Conservation (phyloP, 805 yeast species). For the Monosporozyma servazzii region DNA sequence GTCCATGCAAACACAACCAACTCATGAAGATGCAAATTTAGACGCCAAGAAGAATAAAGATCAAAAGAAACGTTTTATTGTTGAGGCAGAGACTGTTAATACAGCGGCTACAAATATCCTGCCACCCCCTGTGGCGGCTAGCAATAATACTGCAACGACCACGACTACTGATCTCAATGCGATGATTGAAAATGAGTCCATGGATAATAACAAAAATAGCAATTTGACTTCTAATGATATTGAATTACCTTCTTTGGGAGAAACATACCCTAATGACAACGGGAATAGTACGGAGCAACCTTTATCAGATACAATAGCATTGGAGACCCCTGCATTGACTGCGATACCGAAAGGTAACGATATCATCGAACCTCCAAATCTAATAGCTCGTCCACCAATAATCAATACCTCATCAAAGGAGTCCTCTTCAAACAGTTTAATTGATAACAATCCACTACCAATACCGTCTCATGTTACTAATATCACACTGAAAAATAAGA, state of each 20-base stretch:
- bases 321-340: neutral
- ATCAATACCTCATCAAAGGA: neutral
- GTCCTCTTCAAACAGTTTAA: slow-evolving; percentile 3
- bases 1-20: neutral
- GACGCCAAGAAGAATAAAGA: neutral
- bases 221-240: neutral
- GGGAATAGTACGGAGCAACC: no score
- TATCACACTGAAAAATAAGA: slow-evolving; percentile 29
- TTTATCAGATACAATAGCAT: neutral
- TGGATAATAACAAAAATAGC: neutral
- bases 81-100: slow-evolving; percentile 55
- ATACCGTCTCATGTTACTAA: slow-evolving; percentile 22
- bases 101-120: slow-evolving; percentile 32
- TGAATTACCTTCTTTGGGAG: neutral
- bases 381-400: neutral
- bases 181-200: neutral
- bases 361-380: neutral
- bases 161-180: neutral
- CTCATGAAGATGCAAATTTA: neutral
- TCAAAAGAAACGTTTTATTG: slow-evolving; percentile 35
- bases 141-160: neutral
- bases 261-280: no score
- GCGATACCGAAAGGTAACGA: neutral
- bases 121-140: slow-evolving; percentile 5
- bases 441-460: slow-evolving; percentile 24